Percentiles rank a stretch among this genome's conserved stretches.
These are phyloP conservation scores for Pichia sp. DNA, from an alignment of 1,139 yeast species.

Conservation along the genomic window DNA sequence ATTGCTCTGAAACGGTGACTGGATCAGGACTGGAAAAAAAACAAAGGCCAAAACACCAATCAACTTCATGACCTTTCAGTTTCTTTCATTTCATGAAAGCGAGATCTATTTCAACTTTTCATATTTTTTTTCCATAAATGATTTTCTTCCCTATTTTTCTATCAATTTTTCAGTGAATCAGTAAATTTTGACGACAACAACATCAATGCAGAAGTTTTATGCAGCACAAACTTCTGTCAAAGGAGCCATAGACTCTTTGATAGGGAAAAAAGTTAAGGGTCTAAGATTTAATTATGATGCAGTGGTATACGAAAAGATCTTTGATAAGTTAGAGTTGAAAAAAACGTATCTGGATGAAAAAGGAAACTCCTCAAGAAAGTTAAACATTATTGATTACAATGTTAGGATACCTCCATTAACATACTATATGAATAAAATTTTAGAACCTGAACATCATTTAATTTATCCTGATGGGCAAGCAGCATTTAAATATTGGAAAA, in stretches of 20 bases:
- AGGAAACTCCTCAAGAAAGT: conserved; percentile 20
- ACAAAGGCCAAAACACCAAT: no score
- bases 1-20: no score
- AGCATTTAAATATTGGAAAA: conserved; percentile 35
- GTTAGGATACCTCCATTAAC: conserved; percentile 52
- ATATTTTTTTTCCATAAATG: neutral
- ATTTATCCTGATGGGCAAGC: conserved; percentile 43
- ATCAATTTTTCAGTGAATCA: no score
- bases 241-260: conserved; percentile 9
- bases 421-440: conserved; percentile 47
- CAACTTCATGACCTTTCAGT: no score
- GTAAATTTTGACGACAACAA: no score
- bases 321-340: conserved; percentile 40
- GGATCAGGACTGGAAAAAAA: no score
- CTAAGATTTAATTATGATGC: conserved; percentile 15
- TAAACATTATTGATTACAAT: conserved; percentile 62
- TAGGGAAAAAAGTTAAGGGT: conserved; percentile 12
- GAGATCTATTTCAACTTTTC: no score
- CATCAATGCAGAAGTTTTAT: conserved; percentile 17
- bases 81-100: no score
- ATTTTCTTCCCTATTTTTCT: no score
- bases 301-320: conserved; percentile 23
- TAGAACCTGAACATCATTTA: conserved; percentile 56
- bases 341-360: conserved; percentile 35
- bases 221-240: conserved; percentile 8